These are phyloP conservation scores for Pseudotulostoma volvatum DNA, from an alignment of 495 filamentous ascomycete genomes.

Conservation along the genomic window DNA sequence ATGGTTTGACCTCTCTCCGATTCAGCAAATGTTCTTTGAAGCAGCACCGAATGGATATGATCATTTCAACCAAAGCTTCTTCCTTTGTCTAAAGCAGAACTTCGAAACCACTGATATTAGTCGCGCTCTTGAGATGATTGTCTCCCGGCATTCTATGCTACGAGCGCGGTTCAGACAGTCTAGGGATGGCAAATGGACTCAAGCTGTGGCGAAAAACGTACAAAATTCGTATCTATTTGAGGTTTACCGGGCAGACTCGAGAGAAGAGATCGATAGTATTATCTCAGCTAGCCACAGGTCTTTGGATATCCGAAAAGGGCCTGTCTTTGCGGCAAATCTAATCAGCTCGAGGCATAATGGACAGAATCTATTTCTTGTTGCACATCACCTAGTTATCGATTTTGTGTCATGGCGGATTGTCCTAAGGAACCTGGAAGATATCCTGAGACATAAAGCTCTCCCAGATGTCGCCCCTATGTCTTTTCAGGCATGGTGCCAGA, in stretches of 20 bases:
- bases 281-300: constrained; percentile 5
- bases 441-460: constrained; percentile 18
- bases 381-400: constrained; percentile 40
- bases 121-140: constrained; percentile 30
- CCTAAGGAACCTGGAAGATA: constrained; percentile 35
- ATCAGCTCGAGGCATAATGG: constrained; percentile 24
- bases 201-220: constrained; percentile 7
- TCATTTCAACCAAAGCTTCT: constrained; percentile 45
- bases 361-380: constrained; percentile 30
- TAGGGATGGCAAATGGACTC: constrained; percentile 12
- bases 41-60: constrained; percentile 21
- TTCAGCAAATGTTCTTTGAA: constrained; percentile 47
- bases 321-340: constrained; percentile 15
- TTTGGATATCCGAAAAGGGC: constrained; percentile 13
- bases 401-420: constrained; percentile 40
- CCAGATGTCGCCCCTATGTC: constrained; percentile 4
- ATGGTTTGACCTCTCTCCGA: constrained; percentile 41
- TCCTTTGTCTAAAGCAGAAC: constrained; percentile 31
- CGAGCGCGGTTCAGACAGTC: constrained; percentile 34
- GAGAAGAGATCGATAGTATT: too few species aligned
- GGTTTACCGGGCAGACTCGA: too few species aligned
- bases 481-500: constrained; percentile 31
- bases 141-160: constrained; percentile 46
- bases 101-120: constrained; percentile 25
- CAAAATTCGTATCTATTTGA: constrained; percentile 6